Evolutionary conservation across 257 asterid species (phyloP).

Genomic region (Przewalskia tangutica): DNA sequence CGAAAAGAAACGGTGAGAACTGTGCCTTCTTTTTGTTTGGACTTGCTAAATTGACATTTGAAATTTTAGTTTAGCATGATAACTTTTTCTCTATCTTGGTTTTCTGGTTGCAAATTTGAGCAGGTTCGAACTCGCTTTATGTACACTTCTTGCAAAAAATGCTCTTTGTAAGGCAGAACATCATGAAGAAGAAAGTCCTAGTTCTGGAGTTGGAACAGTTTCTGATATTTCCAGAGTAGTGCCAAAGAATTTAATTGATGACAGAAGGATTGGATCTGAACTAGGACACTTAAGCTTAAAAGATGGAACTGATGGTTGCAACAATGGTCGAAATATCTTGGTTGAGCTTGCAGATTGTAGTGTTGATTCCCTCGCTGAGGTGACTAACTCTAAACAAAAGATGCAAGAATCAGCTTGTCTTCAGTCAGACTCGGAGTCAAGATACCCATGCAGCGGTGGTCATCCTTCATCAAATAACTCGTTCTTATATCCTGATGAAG

Average conservation of each 20-base stretch:
- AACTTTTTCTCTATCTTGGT: not conserved
- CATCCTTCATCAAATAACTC: conserved; percentile 39
- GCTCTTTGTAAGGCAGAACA: conserved; percentile 40
- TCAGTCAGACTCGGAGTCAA: conserved; percentile 40
- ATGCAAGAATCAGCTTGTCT: conserved; percentile 25
- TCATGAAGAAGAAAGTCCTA: conserved; percentile 35
- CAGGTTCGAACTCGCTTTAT: conserved; percentile 85
- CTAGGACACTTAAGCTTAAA: conserved; percentile 28
- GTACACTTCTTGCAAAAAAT: conserved; percentile 60
- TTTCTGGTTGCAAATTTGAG: not conserved
- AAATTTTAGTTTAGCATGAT: not conserved
- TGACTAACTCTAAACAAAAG: conserved; percentile 24
- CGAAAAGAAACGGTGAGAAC: conserved; percentile 87
- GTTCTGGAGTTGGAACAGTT: conserved; percentile 31
- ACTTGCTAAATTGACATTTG: conserved; percentile 8
- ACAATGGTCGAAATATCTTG: conserved; percentile 48
- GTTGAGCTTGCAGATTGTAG: conserved; percentile 57
- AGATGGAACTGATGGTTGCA: conserved; percentile 40
- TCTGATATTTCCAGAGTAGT: conserved; percentile 35
- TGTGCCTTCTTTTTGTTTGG: conserved; percentile 4
- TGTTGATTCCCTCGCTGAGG: conserved; percentile 50
- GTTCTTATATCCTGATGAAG: conserved; percentile 32
- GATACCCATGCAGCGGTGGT: conserved; percentile 32
- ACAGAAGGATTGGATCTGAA: conserved; percentile 39
- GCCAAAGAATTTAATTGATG: conserved; percentile 34